Evolutionary conservation across 2,329 filamentous ascomycete genomes (phyloP).

Genomic region (Xylaria hypoxylon): DNA sequence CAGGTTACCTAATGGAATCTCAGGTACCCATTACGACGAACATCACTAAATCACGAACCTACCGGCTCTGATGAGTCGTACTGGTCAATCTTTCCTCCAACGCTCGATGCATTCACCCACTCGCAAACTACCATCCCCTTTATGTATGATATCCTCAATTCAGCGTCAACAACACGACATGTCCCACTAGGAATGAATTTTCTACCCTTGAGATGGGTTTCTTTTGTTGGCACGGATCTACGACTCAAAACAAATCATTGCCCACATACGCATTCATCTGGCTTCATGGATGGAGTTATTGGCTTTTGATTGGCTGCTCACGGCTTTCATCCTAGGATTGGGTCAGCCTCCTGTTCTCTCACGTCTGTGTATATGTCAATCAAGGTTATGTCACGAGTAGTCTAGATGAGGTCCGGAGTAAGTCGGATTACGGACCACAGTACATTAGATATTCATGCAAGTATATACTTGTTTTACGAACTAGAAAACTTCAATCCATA

Average conservation of each 20-base stretch:
- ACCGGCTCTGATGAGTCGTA: background rate
- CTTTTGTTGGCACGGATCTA: slow-evolving; percentile 46
- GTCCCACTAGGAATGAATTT: slow-evolving; percentile 22
- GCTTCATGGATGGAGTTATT: slow-evolving; percentile 47
- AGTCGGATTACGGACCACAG: slow-evolving; percentile 40
- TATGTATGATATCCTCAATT: slow-evolving; percentile 45
- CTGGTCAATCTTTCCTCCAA: slow-evolving; percentile 17
- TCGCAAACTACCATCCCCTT: slow-evolving; percentile 28
- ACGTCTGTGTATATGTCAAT: slow-evolving; percentile 43
- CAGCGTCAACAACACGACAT: slow-evolving; percentile 34
- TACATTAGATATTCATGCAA: slow-evolving; percentile 47
- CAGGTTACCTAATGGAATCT: slow-evolving; percentile 41
- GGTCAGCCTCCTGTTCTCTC: slow-evolving; percentile 38
- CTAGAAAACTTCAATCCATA: slow-evolving; percentile 17
- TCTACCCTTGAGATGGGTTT: slow-evolving; percentile 30
- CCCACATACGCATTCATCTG: slow-evolving; percentile 30
- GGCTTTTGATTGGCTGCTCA: slow-evolving; percentile 38
- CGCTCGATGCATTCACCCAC: slow-evolving; percentile 23
- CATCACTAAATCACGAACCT: slow-evolving; percentile 33
- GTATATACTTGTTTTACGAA: slow-evolving; percentile 43
- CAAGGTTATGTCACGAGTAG: slow-evolving; percentile 41
- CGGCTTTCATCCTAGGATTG: slow-evolving; percentile 40
- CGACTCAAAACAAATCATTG: slow-evolving; percentile 41
- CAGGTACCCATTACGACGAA: slow-evolving; percentile 33
- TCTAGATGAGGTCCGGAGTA: slow-evolving; percentile 41